Base-by-base conservation (phyloP, 169 alveolate species). In the Plasmodium chabaudi region DNA sequence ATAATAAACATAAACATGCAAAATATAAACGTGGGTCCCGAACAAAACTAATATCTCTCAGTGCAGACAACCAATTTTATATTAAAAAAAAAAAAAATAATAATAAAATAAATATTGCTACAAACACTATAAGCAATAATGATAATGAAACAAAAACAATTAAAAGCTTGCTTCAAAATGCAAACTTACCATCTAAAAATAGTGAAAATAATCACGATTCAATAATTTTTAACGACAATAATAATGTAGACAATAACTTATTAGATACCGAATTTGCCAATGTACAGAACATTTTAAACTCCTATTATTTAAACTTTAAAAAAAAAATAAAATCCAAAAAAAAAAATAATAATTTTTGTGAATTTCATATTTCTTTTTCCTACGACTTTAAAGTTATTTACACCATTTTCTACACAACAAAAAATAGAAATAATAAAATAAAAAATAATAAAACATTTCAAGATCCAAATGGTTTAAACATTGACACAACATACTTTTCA, bases 381-480 rank as follows among this genome's bases (percentile, higher is more conserved):
- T 46, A 49, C 49, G 68, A 75, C 17, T 75, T 75, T 55, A 75
- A 75, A 75, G 61, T 75, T 12, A 15, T 75, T 23, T 75, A 75
- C 15, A 44, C 73, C 4, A 17, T 75, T 34, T 53, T 75, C 47
- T 75, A 75, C 53, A 63, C 88, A 3, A 63, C 88, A 6, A 75
- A 65, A 57, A 49, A 57, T n/a, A 63, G 44, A 49, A 21, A 39
- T 1, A 63, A 39, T n/a, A 19, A 63, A 34, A 51, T 19, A 2
- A 59, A 15, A 60, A 9, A n/a, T 1, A 19, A 15, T 13, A 73
- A 60, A 1, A 23, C 5, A n/a, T 4, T 25, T 1, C 23, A 72
- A 46, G 55, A 17, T 15, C n/a, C n/a, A 17, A 13, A 19, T n/a
- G 39, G 27, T 4, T 34, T 23, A 9, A 68, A 75, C 1, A 27